A percentile compares a stretch with the other conserved stretches of the same genome.
phyloP scores from a whole-genome alignment of 1,284 basidiomycete genomes.

The Neolentinus lepideus region DNA sequence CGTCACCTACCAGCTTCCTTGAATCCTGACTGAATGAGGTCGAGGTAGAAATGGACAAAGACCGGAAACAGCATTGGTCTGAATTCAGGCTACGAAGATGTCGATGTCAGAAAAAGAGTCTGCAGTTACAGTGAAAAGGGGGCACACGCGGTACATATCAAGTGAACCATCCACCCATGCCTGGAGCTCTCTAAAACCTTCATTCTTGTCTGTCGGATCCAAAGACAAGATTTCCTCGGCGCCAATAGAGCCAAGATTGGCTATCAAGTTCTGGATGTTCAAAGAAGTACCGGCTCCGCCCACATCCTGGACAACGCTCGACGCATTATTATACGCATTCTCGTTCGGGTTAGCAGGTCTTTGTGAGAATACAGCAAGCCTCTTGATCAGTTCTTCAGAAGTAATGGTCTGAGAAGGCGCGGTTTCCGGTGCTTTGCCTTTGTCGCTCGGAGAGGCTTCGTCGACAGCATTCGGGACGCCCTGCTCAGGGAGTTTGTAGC shows the following conservation, averaged over 20 bases:
- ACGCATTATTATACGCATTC: slow-evolving; percentile 58
- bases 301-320: slow-evolving; percentile 59
- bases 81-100: slow-evolving; percentile 72
- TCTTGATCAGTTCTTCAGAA: slow-evolving; percentile 60
- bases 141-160: slow-evolving; percentile 75
- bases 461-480: slow-evolving; percentile 68
- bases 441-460: slow-evolving; percentile 43
- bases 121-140: not conserved
- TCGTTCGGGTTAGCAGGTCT: slow-evolving; percentile 58
- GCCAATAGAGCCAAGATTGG: slow-evolving; percentile 68
- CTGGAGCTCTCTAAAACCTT: slow-evolving; percentile 83
- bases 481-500: slow-evolving; percentile 73
- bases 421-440: slow-evolving; percentile 42
- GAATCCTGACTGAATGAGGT: slow-evolving; percentile 87
- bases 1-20: slow-evolving; percentile 72
- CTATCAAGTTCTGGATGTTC: slow-evolving; percentile 68
- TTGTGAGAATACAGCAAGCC: slow-evolving; percentile 57
- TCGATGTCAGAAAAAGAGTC: slow-evolving; percentile 9
- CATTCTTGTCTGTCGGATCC: slow-evolving; percentile 86
- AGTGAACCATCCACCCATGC: slow-evolving; percentile 90
- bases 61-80: slow-evolving; percentile 91
- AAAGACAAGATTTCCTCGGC: slow-evolving; percentile 78
- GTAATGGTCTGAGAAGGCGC: slow-evolving; percentile 29
- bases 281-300: slow-evolving; percentile 55
- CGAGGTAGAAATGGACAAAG: slow-evolving; percentile 96